phyloP scores from a whole-genome alignment of 306 rosid genomes.

The Cucumis melo region DNA sequence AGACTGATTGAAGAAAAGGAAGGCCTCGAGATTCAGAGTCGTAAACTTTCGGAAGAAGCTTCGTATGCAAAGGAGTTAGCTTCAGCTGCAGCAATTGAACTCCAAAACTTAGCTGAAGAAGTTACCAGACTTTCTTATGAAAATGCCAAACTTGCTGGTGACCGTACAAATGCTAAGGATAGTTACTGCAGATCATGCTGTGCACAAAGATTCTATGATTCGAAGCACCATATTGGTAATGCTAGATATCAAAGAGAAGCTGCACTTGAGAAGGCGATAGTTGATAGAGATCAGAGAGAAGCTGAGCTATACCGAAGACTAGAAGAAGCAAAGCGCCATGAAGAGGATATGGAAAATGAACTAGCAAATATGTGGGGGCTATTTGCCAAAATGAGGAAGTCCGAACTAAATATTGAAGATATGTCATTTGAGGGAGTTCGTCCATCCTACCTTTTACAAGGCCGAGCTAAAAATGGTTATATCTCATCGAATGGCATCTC shows the following conservation, averaged over 20 bases:
- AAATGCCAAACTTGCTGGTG: constrained; percentile 57
- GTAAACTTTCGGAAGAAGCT: constrained; percentile 68
- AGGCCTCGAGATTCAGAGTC: constrained; percentile 60
- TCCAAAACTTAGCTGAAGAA: constrained; percentile 74
- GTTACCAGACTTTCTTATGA: constrained; percentile 68
- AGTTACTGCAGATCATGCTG: constrained; percentile 26
- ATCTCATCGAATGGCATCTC: constrained; percentile 22
- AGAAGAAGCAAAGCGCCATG: constrained; percentile 47
- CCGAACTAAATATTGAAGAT: constrained; percentile 28
- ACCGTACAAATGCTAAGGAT: constrained; percentile 37
- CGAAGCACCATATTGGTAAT: constrained; percentile 23
- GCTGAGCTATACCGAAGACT: constrained; percentile 38
- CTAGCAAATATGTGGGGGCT: constrained; percentile 49
- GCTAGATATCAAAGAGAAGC: constrained; percentile 55
- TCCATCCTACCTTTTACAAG: constrained; percentile 18
- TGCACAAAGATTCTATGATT: constrained; percentile 26
- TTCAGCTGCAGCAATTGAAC: constrained; percentile 77
- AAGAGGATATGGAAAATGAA: constrained; percentile 56
- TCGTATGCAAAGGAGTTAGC: constrained; percentile 88
- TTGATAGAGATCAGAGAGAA: constrained; percentile 49
- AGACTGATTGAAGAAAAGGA: constrained; percentile 55
- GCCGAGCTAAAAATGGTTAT: constrained; percentile 21
- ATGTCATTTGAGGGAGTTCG: constrained; percentile 23
- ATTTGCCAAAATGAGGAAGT: constrained; percentile 40
- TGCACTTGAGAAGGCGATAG: constrained; percentile 35